Base-by-base conservation (phyloP, 192 early-diverging fungal species). In the Coemansia sp. region DNA sequence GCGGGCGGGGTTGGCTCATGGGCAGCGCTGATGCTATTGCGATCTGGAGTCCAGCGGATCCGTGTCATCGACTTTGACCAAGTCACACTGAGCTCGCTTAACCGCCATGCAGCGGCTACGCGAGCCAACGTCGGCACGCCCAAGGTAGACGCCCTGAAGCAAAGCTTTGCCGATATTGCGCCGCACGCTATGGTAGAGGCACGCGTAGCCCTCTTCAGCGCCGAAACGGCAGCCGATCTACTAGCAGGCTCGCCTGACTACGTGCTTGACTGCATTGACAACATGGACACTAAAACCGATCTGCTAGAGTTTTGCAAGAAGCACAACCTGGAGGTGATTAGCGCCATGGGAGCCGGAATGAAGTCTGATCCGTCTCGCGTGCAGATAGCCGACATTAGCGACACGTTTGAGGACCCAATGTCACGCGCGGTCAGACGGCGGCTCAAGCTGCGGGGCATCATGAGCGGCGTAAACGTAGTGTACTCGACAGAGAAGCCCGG, bases 21-120 rank as follows among this genome's bases (percentile, higher is more conserved):
- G 89, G 89, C 95, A 33, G 95, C 96, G 5, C 84, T 94, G 46
- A 95, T 99, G 95, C 86, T 99, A 13, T 68, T 95, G 62, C 87
- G 96, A 52, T 91, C 93, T 16, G 97, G 97, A 24, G 92, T 97
- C 1, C 89, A 90, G 67, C 86, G 86, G 33, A 82, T 99, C 40
- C 88, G 96, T 20, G 76, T 99, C 38, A 95, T 99, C 62, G 97
- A 99, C 66, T 99, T 99, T 84, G 97, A 99, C 82, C 95, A 98
- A 80, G 96, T 99, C 16, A 94, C 95, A 2, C 81, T 98, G 24
- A 95, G 94, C 44, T 90, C 88, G n/a, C 84, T 99, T 67, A 99
- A 99, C 79, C 86, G 97, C 46, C 97, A 98, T 64, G 95, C 95
- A 0, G 94, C 97, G 3, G 96, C 96, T 8, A 93, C 91, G 1